Evolutionary conservation across 495 filamentous ascomycete species (phyloP).

Genomic region (Choiromyces venosus): DNA sequence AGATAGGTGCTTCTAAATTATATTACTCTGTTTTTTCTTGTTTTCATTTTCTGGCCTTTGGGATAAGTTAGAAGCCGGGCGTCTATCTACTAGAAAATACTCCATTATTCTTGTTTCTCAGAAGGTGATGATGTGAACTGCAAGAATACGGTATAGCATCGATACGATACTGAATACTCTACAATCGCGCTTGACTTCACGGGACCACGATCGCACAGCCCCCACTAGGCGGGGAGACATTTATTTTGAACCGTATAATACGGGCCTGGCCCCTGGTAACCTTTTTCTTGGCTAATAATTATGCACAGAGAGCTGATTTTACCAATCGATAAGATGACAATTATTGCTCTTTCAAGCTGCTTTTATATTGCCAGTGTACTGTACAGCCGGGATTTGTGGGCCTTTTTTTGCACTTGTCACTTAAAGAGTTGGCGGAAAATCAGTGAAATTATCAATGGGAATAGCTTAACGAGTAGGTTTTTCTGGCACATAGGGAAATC

Average conservation of each 20-base stretch:
- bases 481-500: background rate
- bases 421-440: background rate
- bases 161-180: background rate
- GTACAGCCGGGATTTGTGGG: background rate
- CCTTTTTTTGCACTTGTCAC: background rate
- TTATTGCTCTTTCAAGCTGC: background rate
- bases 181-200: background rate
- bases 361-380: background rate
- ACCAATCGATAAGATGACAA: background rate
- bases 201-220: background rate
- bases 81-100: background rate
- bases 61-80: background rate
- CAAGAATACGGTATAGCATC: background rate
- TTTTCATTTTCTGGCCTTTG: background rate
- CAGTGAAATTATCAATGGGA: background rate
- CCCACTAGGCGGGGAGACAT: background rate
- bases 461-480: background rate
- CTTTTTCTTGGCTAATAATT: background rate
- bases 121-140: background rate
- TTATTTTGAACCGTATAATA: background rate
- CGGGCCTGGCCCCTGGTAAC: background rate
- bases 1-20: background rate
- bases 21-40: background rate
- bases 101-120: background rate
- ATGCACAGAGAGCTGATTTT: background rate